A percentile compares a stretch with the other conserved stretches of the same genome.
Evolutionary conservation across 1,284 basidiomycete species (phyloP).

Genomic region (Pulveroboletus sp.): DNA sequence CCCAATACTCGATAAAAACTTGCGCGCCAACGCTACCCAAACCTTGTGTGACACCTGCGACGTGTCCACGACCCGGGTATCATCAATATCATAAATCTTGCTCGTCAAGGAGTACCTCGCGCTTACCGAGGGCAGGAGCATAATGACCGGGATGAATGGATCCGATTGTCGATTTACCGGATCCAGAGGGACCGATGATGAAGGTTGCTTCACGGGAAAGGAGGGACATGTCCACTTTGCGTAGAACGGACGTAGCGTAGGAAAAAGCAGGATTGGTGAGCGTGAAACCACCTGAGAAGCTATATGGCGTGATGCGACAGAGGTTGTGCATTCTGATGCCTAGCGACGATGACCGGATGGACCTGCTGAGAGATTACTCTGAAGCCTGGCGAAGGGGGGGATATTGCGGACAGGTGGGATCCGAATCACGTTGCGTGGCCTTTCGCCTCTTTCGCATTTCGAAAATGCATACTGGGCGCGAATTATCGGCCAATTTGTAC

Average conservation of each 20-base stretch:
- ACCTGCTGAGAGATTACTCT: too few species aligned
- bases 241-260: slow-evolving; percentile 67
- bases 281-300: slow-evolving; percentile 74
- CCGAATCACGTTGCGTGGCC: too few species aligned
- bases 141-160: slow-evolving; percentile 82
- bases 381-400: too few species aligned
- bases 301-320: slow-evolving; percentile 57
- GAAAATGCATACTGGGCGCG: too few species aligned
- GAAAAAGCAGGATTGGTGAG: slow-evolving; percentile 77
- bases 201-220: slow-evolving; percentile 76
- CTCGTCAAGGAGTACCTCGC: slow-evolving; percentile 78
- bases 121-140: slow-evolving; percentile 44
- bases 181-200: slow-evolving; percentile 77
- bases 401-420: too few species aligned
- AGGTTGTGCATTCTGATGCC: slow-evolving; percentile 23
- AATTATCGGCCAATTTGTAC: too few species aligned
- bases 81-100: slow-evolving; percentile 74
- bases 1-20: too few species aligned
- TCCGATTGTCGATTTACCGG: slow-evolving; percentile 79
- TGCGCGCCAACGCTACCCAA: slow-evolving; percentile 29
- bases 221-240: slow-evolving; percentile 54
- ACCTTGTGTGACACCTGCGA: slow-evolving; percentile 79
- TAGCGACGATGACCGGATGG: slow-evolving; percentile 11
- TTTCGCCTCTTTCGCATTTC: too few species aligned
- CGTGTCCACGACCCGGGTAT: slow-evolving; percentile 69